Base-by-base conservation (phyloP, 495 filamentous ascomycete species). In the Aspergillus indologenus region DNA sequence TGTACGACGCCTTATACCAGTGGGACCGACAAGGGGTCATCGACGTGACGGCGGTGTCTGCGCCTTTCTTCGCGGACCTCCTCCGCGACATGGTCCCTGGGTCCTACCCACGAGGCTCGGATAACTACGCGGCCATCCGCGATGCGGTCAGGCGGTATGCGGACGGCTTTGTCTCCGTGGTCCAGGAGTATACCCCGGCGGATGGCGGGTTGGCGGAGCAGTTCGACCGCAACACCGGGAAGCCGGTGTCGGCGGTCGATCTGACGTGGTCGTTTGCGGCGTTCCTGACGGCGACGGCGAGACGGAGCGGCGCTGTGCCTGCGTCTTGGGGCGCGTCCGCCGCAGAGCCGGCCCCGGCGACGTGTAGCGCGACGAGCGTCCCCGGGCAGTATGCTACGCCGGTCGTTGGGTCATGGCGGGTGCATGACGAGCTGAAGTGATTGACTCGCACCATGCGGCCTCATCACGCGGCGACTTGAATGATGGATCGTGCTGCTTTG, bases 181-280 rank as follows among this genome's bases (percentile, higher is more conserved):
- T 81, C 0, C 61, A 80, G 43, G 61, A 78, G 61, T 83, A 85
- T 63, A 78, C 78, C 0, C 71, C 72, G 7, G 62, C 76, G 18
- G 73, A 79, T 58, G 87, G 87, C 31, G 71, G 74, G 0, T 58
- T 89, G 7, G 68, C 83, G 5, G 87, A 90, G 68, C 86, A 89
- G 63, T 89, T 76, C 65, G 73, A 76, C 59, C 77, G 80, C 54
- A 69, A 74, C 58, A 71, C 62, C 44, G 87, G 87, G 20, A 54
- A 53, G 0, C 80, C 81, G 0, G 55, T 81, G 44, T 85, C 83
- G 8, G 87, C 85, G 9, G 22, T 61, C 12, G 76, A 88, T 63
- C 73, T 90, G 17, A 89, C 87, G 17, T 90, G 87, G 87, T 88
- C 83, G 14, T 87, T 85, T 64, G 82, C 83, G 3, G 71, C 84